A percentile compares a stretch with the other conserved stretches of the same genome.
Conservation (phyloP, 1,139 yeast genomes). For the Meyerozyma smithsonii region DNA sequence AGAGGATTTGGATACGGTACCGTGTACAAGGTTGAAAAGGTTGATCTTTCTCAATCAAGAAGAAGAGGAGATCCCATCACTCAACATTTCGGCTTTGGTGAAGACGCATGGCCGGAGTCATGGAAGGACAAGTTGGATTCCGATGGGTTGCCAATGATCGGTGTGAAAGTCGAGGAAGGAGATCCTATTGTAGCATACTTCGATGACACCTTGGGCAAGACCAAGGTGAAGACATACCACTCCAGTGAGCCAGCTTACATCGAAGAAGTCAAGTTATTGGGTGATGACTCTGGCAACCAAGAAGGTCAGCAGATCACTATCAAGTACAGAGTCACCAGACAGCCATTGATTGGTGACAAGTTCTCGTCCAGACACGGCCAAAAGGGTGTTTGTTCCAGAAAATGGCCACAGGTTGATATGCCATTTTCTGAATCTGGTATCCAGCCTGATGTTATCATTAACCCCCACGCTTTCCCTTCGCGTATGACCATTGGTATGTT, state of each 20-base stretch:
- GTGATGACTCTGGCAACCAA: constrained; percentile 73
- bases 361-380: constrained; percentile 98
- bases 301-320: constrained; percentile 85
- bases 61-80: constrained; percentile 93
- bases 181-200: constrained; percentile 92
- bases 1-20: constrained; percentile 98
- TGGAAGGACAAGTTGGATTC: constrained; percentile 87
- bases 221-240: constrained; percentile 89
- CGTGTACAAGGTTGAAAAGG: constrained; percentile 88
- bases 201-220: constrained; percentile 88
- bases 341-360: constrained; percentile 95
- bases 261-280: constrained; percentile 89
- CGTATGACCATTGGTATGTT: constrained; percentile 99
- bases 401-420: constrained; percentile 96
- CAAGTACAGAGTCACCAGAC: constrained; percentile 86
- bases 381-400: constrained; percentile 98
- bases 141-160: constrained; percentile 92
- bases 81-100: constrained; percentile 92
- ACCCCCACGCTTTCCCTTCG: constrained; percentile 99
- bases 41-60: constrained; percentile 74
- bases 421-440: constrained; percentile 96
- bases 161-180: constrained; percentile 86
- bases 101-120: constrained; percentile 83
- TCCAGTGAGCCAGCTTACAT: constrained; percentile 92
- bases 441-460: constrained; percentile 94